Conservation (phyloP, 164 flowering plant genomes). For the Stephania cephalantha region DNA sequence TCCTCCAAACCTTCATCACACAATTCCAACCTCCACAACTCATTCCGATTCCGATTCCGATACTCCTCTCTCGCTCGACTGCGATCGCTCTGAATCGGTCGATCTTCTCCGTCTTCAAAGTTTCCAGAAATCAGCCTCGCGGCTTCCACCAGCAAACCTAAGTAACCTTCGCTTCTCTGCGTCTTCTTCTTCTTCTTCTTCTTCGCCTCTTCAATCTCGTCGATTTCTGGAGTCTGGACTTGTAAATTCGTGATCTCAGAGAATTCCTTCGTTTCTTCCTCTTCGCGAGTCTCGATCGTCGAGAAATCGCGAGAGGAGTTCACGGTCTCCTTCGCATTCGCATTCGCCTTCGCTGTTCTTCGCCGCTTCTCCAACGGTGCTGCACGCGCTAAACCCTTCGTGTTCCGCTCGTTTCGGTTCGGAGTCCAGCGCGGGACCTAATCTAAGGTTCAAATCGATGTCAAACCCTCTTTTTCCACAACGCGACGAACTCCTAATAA, state of each 20-base stretch:
- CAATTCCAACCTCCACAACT: slow-evolving; percentile 12
- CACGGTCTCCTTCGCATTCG: slow-evolving; percentile 9
- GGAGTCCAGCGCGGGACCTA: slow-evolving; percentile 15
- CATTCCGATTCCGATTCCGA: slow-evolving; percentile 4
- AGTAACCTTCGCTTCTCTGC: slow-evolving; percentile 15
- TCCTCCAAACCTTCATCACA: slow-evolving; percentile 30
- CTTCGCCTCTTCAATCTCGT: slow-evolving; percentile 3
- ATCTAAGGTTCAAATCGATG: slow-evolving; percentile 34
- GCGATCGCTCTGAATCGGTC: not conserved
- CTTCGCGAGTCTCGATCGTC: not conserved
- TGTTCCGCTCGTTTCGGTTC: slow-evolving; percentile 4
- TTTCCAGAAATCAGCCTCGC: slow-evolving; percentile 33
- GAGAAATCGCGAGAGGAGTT: slow-evolving; percentile 9
- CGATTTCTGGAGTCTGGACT: slow-evolving; percentile 4
- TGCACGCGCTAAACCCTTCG: slow-evolving; percentile 19
- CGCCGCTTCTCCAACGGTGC: slow-evolving; percentile 18
- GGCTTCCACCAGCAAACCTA: slow-evolving; percentile 40
- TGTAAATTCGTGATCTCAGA: slow-evolving; percentile 21
- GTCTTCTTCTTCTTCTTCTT: slow-evolving; percentile 1
- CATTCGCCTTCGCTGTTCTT: slow-evolving; percentile 19
- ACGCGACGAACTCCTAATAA: slow-evolving; percentile 2
- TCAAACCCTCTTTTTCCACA: slow-evolving; percentile 14
- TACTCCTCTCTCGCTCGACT: not conserved
- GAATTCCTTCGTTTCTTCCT: slow-evolving; percentile 16
- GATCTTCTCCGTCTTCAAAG: slow-evolving; percentile 15